phyloP scores from a whole-genome alignment of 2,329 filamentous ascomycete genomes.

The Penicillium sumatraense region DNA sequence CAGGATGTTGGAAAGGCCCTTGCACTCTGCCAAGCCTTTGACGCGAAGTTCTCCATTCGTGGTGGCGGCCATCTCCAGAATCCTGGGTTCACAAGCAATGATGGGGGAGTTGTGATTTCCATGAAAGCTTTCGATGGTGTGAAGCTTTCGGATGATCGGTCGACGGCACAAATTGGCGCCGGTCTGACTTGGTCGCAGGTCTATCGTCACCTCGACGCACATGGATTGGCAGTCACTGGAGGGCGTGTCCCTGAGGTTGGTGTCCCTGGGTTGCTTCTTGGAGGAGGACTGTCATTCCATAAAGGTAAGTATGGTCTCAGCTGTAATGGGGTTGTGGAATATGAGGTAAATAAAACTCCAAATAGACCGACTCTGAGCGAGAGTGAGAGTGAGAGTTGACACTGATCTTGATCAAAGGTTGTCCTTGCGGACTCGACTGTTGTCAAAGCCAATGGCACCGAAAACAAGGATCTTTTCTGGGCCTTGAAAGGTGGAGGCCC shows the following conservation, averaged over 20 bases:
- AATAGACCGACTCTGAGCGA: too few species aligned
- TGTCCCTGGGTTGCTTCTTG: constrained; percentile 52
- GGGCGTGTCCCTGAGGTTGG: constrained; percentile 51
- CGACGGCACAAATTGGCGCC: constrained; percentile 49
- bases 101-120: constrained; percentile 54
- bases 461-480: constrained; percentile 36
- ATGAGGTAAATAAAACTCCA: constrained; percentile 17
- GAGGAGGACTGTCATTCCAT: constrained; percentile 33
- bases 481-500: constrained; percentile 36
- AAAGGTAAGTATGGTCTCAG: constrained; percentile 20
- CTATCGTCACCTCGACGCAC: constrained; percentile 45
- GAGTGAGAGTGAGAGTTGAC: background rate
- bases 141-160: constrained; percentile 36
- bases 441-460: constrained; percentile 14
- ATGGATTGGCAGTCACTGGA: constrained; percentile 49
- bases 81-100: constrained; percentile 23
- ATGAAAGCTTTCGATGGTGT: constrained; percentile 48
- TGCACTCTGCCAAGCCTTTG: constrained; percentile 9
- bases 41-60: constrained; percentile 23
- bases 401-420: constrained; percentile 17
- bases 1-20: constrained; percentile 2
- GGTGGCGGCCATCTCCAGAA: constrained; percentile 24
- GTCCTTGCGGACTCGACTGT: constrained; percentile 21
- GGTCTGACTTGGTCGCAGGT: constrained; percentile 54
- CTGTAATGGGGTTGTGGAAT: constrained; percentile 18